Base-by-base conservation (phyloP, 805 yeast genomes). In the Babjeviella inositovora region DNA sequence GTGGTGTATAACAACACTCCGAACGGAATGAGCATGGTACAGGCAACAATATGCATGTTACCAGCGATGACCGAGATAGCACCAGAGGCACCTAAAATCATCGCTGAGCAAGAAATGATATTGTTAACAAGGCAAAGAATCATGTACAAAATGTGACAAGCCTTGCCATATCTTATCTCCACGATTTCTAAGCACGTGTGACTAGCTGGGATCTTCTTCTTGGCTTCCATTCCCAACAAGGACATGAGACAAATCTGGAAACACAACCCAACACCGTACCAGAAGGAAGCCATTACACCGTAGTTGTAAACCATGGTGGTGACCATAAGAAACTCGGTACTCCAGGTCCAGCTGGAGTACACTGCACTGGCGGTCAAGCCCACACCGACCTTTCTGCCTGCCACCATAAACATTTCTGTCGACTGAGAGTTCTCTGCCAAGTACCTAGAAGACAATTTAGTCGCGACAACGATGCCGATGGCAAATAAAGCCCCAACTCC, bases 331-430 rank as follows among this genome's bases (percentile, higher is more conserved):
- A 49, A 39, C 14, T 53, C 57, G 20, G 56, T 53, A 5, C 59
- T 54, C 60, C 63, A 57, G 13, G 59, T 53, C 67, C 68, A 62
- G 2, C 62, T 48, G 7, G 56, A 45, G 7, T 58, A 61, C 4
- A 52, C 53, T 8, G 61, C 53, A 2, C 61, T 49, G 4, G 58
- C 47, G 13, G 57, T 53, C 9, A 61, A 34, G 10, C 66, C 67
- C 6, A 50, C 32, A 13, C 39, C 43, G 14, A 60, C 57, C 7
- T 46, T 33, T 32, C 68, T 43, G 10, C 42, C 41, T 5, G 57
- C 58, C 2, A 52, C 46, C 18, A 48, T 40, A 17, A 52, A 43
- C 53, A 31, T 32, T 19, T 42, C 47, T 3, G 48, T 34, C 22
- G 26, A 35, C 24, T 25, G 34, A 14, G 26, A 37, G 11, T 34